Evolutionary conservation across 768 basidiomycete genomes (phyloP), one percentile per base, ranked within the genome.

Genomic region (Neoboletus magnificus): DNA sequence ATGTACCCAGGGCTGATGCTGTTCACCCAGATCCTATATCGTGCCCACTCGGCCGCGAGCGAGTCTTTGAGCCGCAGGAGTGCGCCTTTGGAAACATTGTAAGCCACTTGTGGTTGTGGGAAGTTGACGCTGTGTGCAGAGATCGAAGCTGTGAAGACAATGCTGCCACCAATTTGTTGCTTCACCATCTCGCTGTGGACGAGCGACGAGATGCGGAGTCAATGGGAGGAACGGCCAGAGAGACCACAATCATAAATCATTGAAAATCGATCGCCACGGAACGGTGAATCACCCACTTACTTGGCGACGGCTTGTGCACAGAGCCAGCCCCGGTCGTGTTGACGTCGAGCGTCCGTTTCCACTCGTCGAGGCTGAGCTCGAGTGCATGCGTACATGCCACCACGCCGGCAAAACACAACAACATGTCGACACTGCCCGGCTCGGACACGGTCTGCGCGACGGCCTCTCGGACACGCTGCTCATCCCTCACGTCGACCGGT

Each of bases 271-370:
- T 27, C 18, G 6, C 60, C 18, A 15, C 5, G 16, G 32, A 46
- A 36, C 35, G 15, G 18, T 7, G 4, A 50, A 10, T 32, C 6
- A 23, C 12, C 37, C 10, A 64, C 62, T 48, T 46, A 74, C 78
- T 67, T 75, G 48, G 70, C 73, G 30, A 72, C 75, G 1, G 75
- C 69, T 53, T 77, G 73, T 10, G 77, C 76, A 52, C 77, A 78
- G 47, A 78, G 55, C 75, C 74, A 78, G 44, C 75, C 20, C 77
- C 79, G 6, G 74, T 80, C 18, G 72, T 71, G 50, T 78, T 80
- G 40, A 76, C 63, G 43, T 79, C 76, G 25, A 77, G 50, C 7
- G 76, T 69, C 27, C 67, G 63, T 53, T 62, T 67, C 76, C 75
- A 80, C 35, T 73, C 69, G 22, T 68, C 68, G 1, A 68, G 40